Percentiles rank a stretch among this genome's conserved stretches.
Evolutionary conservation across 169 alveolate species (phyloP).

Genomic region (Eimeria brunetti): DNA sequence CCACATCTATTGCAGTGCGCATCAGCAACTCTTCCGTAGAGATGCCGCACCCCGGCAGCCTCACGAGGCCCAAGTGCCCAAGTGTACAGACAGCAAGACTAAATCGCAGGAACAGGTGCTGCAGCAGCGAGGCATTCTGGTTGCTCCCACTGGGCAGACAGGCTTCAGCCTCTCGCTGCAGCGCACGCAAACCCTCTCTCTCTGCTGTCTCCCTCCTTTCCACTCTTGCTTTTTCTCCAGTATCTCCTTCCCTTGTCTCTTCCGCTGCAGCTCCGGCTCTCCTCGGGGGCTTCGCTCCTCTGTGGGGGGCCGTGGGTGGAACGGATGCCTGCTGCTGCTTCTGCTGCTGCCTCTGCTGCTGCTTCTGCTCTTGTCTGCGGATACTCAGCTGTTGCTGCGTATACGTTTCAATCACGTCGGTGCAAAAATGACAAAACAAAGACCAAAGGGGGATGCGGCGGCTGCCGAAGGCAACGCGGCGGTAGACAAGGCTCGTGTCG

Average conservation of each 20-base stretch:
- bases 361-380: conserved; percentile 35
- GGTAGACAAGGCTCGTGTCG: conserved; percentile 44
- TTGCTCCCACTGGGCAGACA: neutral
- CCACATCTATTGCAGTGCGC: conserved; percentile 18
- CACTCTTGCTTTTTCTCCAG: neutral
- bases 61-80: conserved; percentile 49
- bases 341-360: neutral
- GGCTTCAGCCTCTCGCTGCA: conserved; percentile 42
- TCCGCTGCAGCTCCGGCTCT: neutral
- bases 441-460: conserved; percentile 48
- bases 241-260: neutral
- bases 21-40: conserved; percentile 51
- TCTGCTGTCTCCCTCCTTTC: conserved; percentile 15
- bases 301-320: neutral
- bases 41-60: conserved; percentile 33
- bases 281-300: neutral
- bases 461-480: conserved; percentile 62
- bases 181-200: conserved; percentile 7
- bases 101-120: conserved; percentile 37
- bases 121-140: conserved; percentile 19
- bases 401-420: conserved; percentile 8
- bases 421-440: conserved; percentile 26
- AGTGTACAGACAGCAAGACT: conserved; percentile 35
- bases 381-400: neutral
- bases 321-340: neutral